Percentiles rank a stretch among this genome's conserved stretches.
Evolutionary conservation across 129 eudicot species (phyloP).

Genomic region (Calendula officinalis): DNA sequence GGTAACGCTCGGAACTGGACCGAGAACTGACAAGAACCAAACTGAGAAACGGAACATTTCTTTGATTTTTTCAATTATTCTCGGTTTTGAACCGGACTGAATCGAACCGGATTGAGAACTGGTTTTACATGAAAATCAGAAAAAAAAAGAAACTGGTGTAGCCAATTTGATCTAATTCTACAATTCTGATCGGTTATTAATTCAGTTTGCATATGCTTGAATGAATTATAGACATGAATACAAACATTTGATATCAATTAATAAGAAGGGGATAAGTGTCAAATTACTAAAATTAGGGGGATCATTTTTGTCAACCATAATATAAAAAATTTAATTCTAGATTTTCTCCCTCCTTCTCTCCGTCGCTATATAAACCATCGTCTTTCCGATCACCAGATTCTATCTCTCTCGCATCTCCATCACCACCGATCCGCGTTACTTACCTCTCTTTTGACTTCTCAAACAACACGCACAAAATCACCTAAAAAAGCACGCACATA

Average conservation of each 20-base stretch:
- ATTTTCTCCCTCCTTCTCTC: conserved; percentile 32
- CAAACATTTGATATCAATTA: background rate
- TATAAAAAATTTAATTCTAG: conserved; percentile 19
- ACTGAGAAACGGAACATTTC: too few species aligned
- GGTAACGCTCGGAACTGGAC: too few species aligned
- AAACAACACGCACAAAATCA: conserved; percentile 14
- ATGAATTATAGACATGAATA: too few species aligned
- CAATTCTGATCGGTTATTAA: too few species aligned
- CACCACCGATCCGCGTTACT: conserved; percentile 27
- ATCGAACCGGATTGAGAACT: too few species aligned
- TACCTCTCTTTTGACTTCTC: conserved; percentile 17
- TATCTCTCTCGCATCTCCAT: conserved; percentile 19
- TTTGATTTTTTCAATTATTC: too few species aligned
- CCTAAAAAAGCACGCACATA: conserved; percentile 22
- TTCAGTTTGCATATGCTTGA: too few species aligned
- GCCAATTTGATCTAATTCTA: too few species aligned
- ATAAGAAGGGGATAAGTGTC: background rate
- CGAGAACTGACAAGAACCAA: too few species aligned
- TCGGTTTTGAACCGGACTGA: too few species aligned
- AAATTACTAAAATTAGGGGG: background rate
- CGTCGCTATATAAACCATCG: conserved; percentile 13
- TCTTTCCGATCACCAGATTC: conserved; percentile 38
- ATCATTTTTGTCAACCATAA: background rate
- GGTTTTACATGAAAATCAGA: too few species aligned
- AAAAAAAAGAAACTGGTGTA: too few species aligned